These are phyloP conservation scores for Schizothecium vesticola DNA, from an alignment of 495 filamentous ascomycete species.

Conservation along the genomic window DNA sequence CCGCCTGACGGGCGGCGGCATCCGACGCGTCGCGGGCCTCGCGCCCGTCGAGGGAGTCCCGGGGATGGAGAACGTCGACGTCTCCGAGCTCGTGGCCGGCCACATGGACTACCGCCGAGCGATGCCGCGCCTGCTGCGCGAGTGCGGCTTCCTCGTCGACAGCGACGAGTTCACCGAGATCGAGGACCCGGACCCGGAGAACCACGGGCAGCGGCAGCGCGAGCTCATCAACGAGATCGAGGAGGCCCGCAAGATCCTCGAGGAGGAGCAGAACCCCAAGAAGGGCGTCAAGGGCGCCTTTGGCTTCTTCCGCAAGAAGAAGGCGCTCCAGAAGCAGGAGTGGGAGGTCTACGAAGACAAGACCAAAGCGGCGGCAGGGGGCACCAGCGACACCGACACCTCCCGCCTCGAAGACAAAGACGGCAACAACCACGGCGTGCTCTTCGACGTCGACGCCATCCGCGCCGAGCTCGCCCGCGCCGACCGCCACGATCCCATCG, in stretches of 20 bases:
- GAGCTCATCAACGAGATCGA: conserved; percentile 97
- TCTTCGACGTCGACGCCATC: conserved; percentile 97
- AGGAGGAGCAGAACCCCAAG: conserved; percentile 57
- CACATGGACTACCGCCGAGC: conserved; percentile 95
- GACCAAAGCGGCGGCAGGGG: conserved; percentile 22
- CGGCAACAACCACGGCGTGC: conserved; percentile 52
- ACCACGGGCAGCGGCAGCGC: conserved; percentile 78
- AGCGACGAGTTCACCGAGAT: conserved; percentile 96
- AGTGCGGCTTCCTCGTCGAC: conserved; percentile 79
- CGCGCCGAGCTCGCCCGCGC: conserved; percentile 68
- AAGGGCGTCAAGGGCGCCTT: conserved; percentile 48
- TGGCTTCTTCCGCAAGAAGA: conserved; percentile 74
- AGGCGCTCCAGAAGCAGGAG: conserved; percentile 65
- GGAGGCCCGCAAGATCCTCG: conserved; percentile 66
- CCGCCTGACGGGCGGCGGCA: conserved; percentile 86
- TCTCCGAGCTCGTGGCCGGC: conserved; percentile 79
- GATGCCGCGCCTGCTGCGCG: conserved; percentile 80
- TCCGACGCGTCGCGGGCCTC: conserved; percentile 86
- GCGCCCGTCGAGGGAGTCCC: conserved; percentile 70
- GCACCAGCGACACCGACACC: conserved; percentile 12
- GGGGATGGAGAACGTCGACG: conserved; percentile 84
- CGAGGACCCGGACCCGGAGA: conserved; percentile 94
- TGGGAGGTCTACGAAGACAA: conserved; percentile 89
- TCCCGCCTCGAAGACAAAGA: conserved; percentile 33
- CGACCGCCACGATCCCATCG: conserved; percentile 18